Evolutionary conservation across 2,329 filamentous ascomycete species (phyloP), one percentile per base, ranked within the genome.

Genomic region (Talaromyces sp.): DNA sequence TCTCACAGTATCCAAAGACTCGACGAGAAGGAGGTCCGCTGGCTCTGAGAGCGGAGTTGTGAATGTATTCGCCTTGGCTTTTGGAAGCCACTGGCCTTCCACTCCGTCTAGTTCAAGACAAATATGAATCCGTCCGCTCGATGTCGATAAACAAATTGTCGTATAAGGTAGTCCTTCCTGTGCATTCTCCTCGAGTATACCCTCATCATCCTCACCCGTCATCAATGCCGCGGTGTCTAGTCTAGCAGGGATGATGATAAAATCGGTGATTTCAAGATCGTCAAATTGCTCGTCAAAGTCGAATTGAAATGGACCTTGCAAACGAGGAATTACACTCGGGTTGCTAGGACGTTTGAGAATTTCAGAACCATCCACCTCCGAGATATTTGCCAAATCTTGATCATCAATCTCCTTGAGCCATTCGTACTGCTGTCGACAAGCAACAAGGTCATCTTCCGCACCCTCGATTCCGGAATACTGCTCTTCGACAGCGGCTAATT

Each of bases 21-120:
- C 80, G 11, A 83, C 73, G 56, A 81, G 68, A 5, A 82, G 67
- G 22, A 83, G 70, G 47, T 81, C 79, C 51, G 77, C 75, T 10
- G 78, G 74, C 25, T 81, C 78, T 3, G 76, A 77, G 19, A 77
- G 64, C 40, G 80, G 79, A 13, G 77, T 75, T 29, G 72, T 75
- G 69, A 82, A 82, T 0, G 75, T 72, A 60, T 77, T 78, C 59
- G 75, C 78, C 61, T 72, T 77, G 19, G 74, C 74, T 62, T 77
- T 79, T 1, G 87, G 86, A 7, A 89, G 80, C 87, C 87, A 89
- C 70, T 86, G 84, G 7, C 85, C 87, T 69, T 88, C 82, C 2
- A 89, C 82, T 0, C 86, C 87, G 60, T 88, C 84, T 36, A 88
- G 73, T 69, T 89, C 85, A 31, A 89, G 79, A 67, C 84, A 88